Evolutionary conservation across 768 basidiomycete genomes (phyloP).

Genomic region (Rubroboletus pulcherrimus): DNA sequence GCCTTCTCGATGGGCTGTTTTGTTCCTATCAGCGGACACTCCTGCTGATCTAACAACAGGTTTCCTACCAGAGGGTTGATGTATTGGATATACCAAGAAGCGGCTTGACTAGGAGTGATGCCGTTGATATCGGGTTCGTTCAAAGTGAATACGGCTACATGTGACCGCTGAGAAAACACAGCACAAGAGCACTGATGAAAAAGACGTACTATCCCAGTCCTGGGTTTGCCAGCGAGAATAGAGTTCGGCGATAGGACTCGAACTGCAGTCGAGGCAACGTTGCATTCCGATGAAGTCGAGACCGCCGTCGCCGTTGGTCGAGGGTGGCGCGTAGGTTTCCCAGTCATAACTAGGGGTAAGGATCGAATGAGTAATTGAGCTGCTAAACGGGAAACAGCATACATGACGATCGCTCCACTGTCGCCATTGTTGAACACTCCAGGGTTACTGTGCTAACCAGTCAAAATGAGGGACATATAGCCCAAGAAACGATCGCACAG

Average conservation of each 20-base stretch:
- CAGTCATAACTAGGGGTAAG: slow-evolving; percentile 32
- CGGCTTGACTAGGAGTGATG: slow-evolving; percentile 29
- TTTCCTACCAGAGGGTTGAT: slow-evolving; percentile 34
- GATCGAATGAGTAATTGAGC: neutral
- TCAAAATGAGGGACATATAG: neutral
- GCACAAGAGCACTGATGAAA: neutral
- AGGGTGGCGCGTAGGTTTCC: slow-evolving; percentile 34
- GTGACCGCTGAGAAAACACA: neutral
- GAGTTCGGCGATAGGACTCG: slow-evolving; percentile 33
- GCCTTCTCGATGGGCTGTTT: slow-evolving; percentile 34
- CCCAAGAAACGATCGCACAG: slow-evolving; percentile 23
- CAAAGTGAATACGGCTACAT: slow-evolving; percentile 31
- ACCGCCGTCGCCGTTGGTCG: slow-evolving; percentile 35
- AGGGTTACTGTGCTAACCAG: slow-evolving; percentile 19
- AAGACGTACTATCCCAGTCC: slow-evolving; percentile 28
- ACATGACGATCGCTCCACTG: slow-evolving; percentile 35
- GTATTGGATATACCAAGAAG: slow-evolving; percentile 35
- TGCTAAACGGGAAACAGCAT: neutral
- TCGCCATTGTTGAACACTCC: slow-evolving; percentile 32
- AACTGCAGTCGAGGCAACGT: slow-evolving; percentile 34
- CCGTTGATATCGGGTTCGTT: slow-evolving; percentile 36
- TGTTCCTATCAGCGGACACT: neutral
- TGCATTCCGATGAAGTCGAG: slow-evolving; percentile 40
- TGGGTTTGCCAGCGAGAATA: slow-evolving; percentile 29
- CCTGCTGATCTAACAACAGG: neutral